Percentiles rank a stretch among this genome's conserved stretches.
Evolutionary conservation across 306 rosid genomes (phyloP).

Genomic region (Datisca glomerata): DNA sequence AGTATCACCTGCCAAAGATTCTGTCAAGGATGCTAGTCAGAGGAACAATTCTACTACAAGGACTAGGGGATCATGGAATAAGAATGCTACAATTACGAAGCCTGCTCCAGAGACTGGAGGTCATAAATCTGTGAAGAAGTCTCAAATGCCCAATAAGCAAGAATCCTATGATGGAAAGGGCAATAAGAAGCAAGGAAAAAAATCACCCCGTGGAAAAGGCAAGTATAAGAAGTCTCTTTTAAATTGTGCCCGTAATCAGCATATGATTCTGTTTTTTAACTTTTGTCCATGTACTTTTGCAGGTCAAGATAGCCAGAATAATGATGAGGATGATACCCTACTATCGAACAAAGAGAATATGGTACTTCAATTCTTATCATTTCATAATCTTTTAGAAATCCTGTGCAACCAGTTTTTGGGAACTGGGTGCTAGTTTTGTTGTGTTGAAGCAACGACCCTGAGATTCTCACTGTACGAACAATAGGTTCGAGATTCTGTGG

Average conservation of each 20-base stretch:
- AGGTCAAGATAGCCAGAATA: background rate
- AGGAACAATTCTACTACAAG: slow-evolving; percentile 25
- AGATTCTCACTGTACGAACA: too few species aligned
- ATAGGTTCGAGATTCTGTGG: background rate
- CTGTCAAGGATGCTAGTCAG: slow-evolving; percentile 30
- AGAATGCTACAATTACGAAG: slow-evolving; percentile 28
- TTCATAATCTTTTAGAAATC: too few species aligned
- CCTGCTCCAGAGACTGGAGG: slow-evolving; percentile 24
- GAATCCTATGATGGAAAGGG: slow-evolving; percentile 31
- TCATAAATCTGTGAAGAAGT: slow-evolving; percentile 27
- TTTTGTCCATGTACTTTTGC: background rate
- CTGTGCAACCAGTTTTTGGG: too few species aligned
- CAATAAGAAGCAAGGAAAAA: slow-evolving; percentile 31
- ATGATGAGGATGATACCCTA: slow-evolving; percentile 5
- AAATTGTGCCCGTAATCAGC: background rate
- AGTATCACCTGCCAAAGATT: slow-evolving; percentile 24
- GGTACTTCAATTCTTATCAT: slow-evolving; percentile 2
- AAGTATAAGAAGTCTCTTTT: slow-evolving; percentile 4
- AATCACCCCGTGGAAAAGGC: slow-evolving; percentile 33
- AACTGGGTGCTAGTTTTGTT: too few species aligned
- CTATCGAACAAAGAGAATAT: slow-evolving; percentile 18
- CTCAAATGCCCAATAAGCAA: slow-evolving; percentile 37
- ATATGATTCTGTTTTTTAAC: background rate
- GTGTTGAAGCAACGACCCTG: too few species aligned
- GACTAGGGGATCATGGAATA: slow-evolving; percentile 26